Conservation (phyloP, 2,329 filamentous ascomycete species). For the Intubia oerlemansii region DNA sequence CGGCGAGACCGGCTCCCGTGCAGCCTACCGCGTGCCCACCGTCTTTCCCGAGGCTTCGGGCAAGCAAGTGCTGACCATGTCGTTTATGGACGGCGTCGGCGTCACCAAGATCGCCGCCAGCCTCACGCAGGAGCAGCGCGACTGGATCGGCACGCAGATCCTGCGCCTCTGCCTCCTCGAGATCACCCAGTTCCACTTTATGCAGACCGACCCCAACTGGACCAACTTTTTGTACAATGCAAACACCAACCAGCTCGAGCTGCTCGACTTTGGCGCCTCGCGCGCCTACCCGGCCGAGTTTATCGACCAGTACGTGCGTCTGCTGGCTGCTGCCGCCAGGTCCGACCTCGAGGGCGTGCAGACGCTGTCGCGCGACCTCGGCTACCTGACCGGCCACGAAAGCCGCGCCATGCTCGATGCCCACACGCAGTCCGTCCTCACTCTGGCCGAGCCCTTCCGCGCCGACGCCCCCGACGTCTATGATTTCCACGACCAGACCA, state of each 20-base stretch:
- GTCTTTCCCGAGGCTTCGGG: conserved; percentile 8
- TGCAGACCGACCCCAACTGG: conserved; percentile 99
- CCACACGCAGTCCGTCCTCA: conserved; percentile 71
- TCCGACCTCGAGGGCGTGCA: conserved; percentile 43
- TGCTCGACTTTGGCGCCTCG: conserved; percentile 89
- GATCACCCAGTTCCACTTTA: conserved; percentile 86
- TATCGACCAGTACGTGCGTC: conserved; percentile 55
- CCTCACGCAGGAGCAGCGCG: conserved; percentile 63
- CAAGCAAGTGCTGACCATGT: conserved; percentile 44
- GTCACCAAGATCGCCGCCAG: conserved; percentile 54
- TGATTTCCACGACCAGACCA: conserved; percentile 85
- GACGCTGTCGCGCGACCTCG: conserved; percentile 51
- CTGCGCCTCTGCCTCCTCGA: conserved; percentile 80
- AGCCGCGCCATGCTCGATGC: conserved; percentile 72
- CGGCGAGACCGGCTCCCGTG: conserved; percentile 2
- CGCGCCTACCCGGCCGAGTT: conserved; percentile 69
- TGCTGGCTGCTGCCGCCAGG: conserved; percentile 61
- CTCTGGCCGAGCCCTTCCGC: conserved; percentile 80
- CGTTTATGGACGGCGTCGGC: conserved; percentile 67
- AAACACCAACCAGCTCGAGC: conserved; percentile 49
- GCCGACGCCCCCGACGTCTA: conserved; percentile 59
- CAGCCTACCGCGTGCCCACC: conserved; percentile 57
- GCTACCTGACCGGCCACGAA: conserved; percentile 85
- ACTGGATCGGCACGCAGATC: conserved; percentile 93
- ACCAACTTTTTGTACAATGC: conserved; percentile 93